phyloP scores from a whole-genome alignment of 768 basidiomycete species.

The Mycena amicta region DNA sequence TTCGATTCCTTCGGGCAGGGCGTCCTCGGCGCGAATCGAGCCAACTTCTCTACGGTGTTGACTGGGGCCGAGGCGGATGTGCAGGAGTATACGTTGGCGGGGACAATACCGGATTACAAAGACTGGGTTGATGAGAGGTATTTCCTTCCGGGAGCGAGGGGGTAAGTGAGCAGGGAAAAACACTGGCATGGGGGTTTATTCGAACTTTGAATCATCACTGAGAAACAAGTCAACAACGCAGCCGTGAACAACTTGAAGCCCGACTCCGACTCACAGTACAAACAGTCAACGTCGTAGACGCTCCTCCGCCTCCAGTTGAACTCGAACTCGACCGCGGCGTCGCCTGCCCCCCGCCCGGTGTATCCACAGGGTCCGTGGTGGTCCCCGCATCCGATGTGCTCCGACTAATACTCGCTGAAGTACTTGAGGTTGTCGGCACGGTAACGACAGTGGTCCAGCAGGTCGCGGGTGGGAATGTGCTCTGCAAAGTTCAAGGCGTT shows the following conservation, averaged over 20 bases:
- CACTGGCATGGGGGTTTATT: too few species aligned
- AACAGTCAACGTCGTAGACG: not conserved
- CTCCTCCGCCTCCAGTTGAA: too few species aligned
- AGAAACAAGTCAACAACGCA: too few species aligned
- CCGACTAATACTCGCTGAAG: not conserved
- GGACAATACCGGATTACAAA: conserved; percentile 19
- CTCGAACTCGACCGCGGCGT: too few species aligned
- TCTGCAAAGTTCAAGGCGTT: not conserved
- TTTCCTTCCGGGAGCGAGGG: too few species aligned
- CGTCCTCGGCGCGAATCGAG: conserved; percentile 8
- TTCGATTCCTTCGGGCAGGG: conserved; percentile 27
- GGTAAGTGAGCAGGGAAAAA: too few species aligned
- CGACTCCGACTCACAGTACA: not conserved
- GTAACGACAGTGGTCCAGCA: not conserved
- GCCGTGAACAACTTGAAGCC: too few species aligned
- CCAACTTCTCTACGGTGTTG: conserved; percentile 26
- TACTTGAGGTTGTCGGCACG: not conserved
- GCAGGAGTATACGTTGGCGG: conserved; percentile 18
- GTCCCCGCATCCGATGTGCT: not conserved
- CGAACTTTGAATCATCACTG: too few species aligned
- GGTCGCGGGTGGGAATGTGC: not conserved
- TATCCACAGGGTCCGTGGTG: not conserved
- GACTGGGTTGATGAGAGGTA: conserved; percentile 27
- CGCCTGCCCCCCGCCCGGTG: not conserved
- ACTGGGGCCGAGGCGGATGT: conserved; percentile 18